Conservation (phyloP, 495 filamentous ascomycete species). For the Hypoxylon fuscum region DNA sequence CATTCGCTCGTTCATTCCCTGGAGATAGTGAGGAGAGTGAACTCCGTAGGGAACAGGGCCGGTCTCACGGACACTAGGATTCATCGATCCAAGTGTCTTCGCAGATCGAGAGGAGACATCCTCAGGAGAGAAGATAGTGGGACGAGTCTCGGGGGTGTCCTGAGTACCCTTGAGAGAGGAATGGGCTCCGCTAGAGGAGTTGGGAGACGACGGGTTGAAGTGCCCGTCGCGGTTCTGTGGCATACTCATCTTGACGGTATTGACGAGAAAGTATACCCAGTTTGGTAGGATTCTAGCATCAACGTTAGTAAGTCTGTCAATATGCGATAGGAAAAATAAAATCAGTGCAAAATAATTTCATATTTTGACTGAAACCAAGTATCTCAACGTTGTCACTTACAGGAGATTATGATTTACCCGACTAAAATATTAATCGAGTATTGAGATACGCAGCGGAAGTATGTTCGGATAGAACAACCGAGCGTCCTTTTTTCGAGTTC, state of each 20-base stretch:
- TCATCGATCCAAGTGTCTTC: slow-evolving; percentile 41
- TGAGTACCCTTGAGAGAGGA: slow-evolving; percentile 69
- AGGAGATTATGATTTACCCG: too few relatives aligned
- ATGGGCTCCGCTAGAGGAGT: slow-evolving; percentile 63
- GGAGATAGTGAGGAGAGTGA: slow-evolving; percentile 25
- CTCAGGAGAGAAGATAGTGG: slow-evolving; percentile 71
- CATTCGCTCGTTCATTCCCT: slow-evolving; percentile 25
- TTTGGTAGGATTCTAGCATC: too few relatives aligned
- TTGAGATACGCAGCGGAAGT: neutral
- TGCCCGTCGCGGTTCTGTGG: slow-evolving; percentile 47
- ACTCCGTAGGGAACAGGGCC: slow-evolving; percentile 31
- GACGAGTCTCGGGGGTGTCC: slow-evolving; percentile 70
- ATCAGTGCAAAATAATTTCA: too few relatives aligned
- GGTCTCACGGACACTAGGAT: slow-evolving; percentile 25
- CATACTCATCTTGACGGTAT: slow-evolving; percentile 38
- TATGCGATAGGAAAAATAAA: too few relatives aligned
- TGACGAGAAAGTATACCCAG: too few relatives aligned
- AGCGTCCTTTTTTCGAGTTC: neutral
- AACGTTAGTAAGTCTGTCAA: too few relatives aligned
- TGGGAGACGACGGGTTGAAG: slow-evolving; percentile 62
- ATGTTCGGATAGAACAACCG: slow-evolving; percentile 13
- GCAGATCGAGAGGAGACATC: slow-evolving; percentile 53
- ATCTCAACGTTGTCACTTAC: too few relatives aligned
- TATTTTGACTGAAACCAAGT: too few relatives aligned
- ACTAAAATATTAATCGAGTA: neutral